Base-by-base conservation (phyloP, 306 rosid species). In the Bauhinia variegata region DNA sequence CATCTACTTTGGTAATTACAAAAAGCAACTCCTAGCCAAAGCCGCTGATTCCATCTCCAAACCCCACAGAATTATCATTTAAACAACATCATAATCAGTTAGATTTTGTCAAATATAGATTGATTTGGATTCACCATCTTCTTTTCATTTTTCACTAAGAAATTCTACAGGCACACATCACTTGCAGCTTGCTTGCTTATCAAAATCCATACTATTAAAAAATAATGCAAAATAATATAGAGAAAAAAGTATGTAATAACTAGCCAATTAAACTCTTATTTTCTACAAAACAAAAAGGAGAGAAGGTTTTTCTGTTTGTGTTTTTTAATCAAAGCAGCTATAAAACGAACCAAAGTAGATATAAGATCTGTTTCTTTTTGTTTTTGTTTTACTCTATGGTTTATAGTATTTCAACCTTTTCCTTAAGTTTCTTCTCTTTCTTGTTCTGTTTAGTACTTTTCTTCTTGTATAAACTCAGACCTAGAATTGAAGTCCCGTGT, bases 1-100 rank as follows among this genome's bases (percentile, higher is more conserved):
- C 72, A 70, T 44, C 64, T 31, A 31, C 87, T 60, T 84, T 84
- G 86, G 84, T 80, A 70, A 52, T 34, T 68, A 85, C 67, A 67
- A 82, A 84, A 87, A 67, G 88, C 80, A 72, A 36, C 41, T 36
- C 41, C 41, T 71, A 9, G 4, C 32, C 67, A 56, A 28, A 60
- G 11, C 61, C 78, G 52, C 34, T 82, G 76, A 80, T 87, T 82
- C 88, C 83, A 69, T 73, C 63, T 67, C 65, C 57, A 57, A 33
- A 63, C 10, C 50, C 36, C 28, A 14, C 52, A 68, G n/a, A 31
- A 77, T 78, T 54, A 77, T 55, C 43, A 75, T 64, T 46, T 53
- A 33, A 53, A 49, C 77, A 61, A 54, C 51, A 59, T 48, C 60
- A 71, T 58, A 41, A 65, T 54, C 69, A 16, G 32, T 65, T 39